Conservation (phyloP, 2,329 filamentous ascomycete species). For the Fusarium keratoplasticum region DNA sequence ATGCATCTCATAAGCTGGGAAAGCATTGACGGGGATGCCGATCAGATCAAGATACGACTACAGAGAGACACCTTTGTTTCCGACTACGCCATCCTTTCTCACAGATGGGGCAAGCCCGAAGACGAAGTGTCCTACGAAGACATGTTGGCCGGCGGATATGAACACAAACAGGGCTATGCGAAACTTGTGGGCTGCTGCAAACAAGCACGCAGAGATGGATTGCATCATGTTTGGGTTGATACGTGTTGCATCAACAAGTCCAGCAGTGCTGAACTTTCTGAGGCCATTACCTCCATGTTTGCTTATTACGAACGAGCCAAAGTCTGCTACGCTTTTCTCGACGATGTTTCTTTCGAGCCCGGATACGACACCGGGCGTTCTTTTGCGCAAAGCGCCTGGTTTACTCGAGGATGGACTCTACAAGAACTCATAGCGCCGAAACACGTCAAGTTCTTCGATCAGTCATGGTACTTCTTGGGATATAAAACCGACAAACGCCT, state of each 20-base stretch:
- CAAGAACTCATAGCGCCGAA: not conserved
- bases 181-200: not conserved
- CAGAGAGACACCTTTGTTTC: not conserved
- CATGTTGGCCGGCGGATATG: not conserved
- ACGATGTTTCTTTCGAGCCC: not conserved
- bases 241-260: not conserved
- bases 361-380: too few relatives aligned
- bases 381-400: not conserved
- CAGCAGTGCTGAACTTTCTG: not conserved
- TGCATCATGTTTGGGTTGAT: not conserved
- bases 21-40: not conserved
- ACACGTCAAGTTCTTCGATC: not conserved
- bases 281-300: not conserved
- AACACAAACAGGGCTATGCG: not conserved
- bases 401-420: not conserved
- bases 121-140: not conserved
- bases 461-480: not conserved
- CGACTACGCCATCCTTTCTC: not conserved
- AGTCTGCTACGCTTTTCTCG: not conserved
- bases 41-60: not conserved
- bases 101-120: not conserved
- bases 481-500: not conserved
- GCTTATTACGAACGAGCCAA: not conserved
- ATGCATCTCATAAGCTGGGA: not conserved
- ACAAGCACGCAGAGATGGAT: not conserved